Evolutionary conservation across 2,329 filamentous ascomycete species (phyloP).

Genomic region (Alternaria triticimaculans): DNA sequence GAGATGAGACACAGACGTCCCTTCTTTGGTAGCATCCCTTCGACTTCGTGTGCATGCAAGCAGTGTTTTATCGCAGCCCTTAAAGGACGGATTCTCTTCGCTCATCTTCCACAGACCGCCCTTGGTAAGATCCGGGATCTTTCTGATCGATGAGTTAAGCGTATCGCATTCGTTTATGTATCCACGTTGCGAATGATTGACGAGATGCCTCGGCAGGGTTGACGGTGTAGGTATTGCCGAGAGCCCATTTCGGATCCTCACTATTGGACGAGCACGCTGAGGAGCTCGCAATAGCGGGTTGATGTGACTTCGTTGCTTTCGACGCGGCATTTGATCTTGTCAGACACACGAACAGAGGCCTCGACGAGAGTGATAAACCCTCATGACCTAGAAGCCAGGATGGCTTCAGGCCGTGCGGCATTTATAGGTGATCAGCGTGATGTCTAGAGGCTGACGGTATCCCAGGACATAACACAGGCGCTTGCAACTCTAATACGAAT

Average conservation of each 20-base stretch:
- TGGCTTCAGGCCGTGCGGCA: neutral
- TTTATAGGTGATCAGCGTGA: neutral
- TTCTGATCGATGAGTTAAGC: neutral
- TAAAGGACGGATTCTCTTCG: neutral
- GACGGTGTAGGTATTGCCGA: neutral
- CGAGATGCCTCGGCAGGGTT: neutral
- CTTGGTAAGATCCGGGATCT: neutral
- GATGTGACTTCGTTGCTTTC: neutral
- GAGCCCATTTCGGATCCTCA: neutral
- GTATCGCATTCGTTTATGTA: neutral
- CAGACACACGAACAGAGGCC: constrained; percentile 20
- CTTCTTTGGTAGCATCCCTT: neutral
- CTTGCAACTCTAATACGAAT: neutral
- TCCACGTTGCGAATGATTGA: neutral
- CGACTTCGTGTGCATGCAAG: constrained; percentile 9
- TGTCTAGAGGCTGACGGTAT: neutral
- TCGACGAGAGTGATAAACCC: constrained; percentile 24
- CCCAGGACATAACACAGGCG: neutral
- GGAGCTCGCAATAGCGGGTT: neutral
- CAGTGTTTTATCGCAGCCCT: constrained; percentile 10
- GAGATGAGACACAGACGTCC: neutral
- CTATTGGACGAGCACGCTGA: neutral
- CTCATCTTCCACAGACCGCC: neutral
- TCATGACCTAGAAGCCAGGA: constrained; percentile 1
- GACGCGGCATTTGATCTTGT: neutral